These are phyloP conservation scores for Solanum stenotomum DNA, from an alignment of 257 asterid species.

Conservation along the genomic window DNA sequence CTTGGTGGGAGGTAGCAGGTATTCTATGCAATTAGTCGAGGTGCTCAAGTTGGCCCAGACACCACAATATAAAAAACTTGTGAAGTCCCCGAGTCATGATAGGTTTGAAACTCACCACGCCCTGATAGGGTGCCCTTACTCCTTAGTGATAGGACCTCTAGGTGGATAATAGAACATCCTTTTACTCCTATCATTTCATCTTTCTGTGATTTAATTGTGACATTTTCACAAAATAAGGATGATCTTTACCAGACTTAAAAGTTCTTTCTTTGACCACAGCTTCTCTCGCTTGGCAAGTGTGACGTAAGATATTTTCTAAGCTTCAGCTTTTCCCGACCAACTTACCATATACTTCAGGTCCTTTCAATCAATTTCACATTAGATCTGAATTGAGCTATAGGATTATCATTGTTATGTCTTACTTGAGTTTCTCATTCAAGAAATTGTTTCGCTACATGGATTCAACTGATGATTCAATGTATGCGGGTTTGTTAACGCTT, in stretches of 20 bases:
- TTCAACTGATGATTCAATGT: neutral
- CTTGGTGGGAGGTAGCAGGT: neutral
- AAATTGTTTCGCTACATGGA: neutral
- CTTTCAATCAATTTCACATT: neutral
- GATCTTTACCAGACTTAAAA: neutral
- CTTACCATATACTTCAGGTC: neutral
- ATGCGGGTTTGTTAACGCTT: neutral
- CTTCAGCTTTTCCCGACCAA: neutral
- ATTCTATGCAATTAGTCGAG: neutral
- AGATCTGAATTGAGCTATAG: neutral
- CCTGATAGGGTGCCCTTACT: neutral
- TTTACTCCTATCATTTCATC: neutral
- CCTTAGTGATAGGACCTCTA: neutral
- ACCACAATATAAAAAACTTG: neutral
- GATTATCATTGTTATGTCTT: neutral
- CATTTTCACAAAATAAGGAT: neutral
- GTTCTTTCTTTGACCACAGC: neutral
- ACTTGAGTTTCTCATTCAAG: neutral
- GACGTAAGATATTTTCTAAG: neutral
- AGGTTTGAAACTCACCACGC: neutral
- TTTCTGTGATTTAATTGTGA: neutral
- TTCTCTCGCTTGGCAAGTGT: neutral
- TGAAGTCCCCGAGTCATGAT: neutral
- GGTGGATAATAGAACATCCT: neutral
- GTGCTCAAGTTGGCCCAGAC: neutral